phyloP scores from a whole-genome alignment of 139 green algal species.

The Deuterostichococcus epilithicus region DNA sequence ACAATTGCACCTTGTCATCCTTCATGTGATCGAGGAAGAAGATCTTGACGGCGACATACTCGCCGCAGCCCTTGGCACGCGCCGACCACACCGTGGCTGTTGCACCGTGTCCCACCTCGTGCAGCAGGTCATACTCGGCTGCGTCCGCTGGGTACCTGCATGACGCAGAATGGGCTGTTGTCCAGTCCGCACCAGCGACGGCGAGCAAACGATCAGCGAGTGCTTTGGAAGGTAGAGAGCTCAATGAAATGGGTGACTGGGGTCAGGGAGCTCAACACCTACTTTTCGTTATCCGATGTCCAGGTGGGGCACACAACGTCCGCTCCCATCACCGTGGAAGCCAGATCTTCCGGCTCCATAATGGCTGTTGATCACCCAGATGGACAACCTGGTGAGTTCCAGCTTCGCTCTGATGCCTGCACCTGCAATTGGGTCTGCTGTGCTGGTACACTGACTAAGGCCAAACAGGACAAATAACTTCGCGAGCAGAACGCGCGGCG shows the following conservation, averaged over 20 bases:
- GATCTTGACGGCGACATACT: not conserved
- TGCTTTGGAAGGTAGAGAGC: no score
- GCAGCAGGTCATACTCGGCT: not conserved
- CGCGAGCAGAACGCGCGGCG: no score
- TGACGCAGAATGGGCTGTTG: no score
- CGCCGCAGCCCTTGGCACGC: not conserved
- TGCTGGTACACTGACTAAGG: no score
- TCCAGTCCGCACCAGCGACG: no score
- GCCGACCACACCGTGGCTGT: not conserved
- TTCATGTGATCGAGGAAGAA: not conserved
- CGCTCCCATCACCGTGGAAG: not conserved
- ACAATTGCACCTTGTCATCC: not conserved
- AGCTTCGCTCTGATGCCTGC: no score
- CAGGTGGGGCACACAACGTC: not conserved
- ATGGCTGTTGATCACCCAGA: no score
- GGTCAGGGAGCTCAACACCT: no score
- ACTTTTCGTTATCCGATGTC: not conserved
- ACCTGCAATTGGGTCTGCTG: not conserved
- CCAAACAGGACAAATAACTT: no score
- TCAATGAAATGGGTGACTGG: no score
- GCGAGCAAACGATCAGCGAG: no score
- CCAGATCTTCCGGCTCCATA: not conserved
- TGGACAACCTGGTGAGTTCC: no score
- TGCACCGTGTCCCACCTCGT: not conserved
- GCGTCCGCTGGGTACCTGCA: not conserved